These are phyloP conservation scores for Fusarium tuaranense DNA, from an alignment of 2,329 filamentous ascomycete genomes.

Conservation along the genomic window DNA sequence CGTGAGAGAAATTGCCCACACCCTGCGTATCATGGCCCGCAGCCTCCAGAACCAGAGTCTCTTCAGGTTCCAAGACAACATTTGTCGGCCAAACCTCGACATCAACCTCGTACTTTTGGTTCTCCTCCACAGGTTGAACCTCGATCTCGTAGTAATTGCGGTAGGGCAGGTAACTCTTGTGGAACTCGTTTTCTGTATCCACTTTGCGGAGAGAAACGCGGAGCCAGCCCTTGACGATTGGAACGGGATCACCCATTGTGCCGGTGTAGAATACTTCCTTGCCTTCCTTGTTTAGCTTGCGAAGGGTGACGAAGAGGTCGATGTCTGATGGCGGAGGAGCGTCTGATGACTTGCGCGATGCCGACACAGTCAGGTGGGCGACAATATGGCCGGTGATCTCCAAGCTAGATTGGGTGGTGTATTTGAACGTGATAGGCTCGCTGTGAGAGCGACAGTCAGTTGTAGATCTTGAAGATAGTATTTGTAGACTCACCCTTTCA, in stretches of 20 bases:
- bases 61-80: slow-evolving; percentile 52
- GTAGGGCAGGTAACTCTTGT: slow-evolving; percentile 49
- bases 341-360: slow-evolving; percentile 60
- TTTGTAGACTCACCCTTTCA: not conserved
- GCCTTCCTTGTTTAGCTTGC: slow-evolving; percentile 64
- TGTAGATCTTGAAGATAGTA: not conserved
- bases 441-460: not conserved
- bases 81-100: slow-evolving; percentile 74
- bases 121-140: slow-evolving; percentile 62
- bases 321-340: slow-evolving; percentile 59
- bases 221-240: slow-evolving; percentile 72
- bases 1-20: not conserved
- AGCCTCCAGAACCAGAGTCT: not conserved
- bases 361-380: slow-evolving; percentile 72
- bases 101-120: slow-evolving; percentile 68
- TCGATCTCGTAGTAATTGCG: slow-evolving; percentile 69
- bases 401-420: slow-evolving; percentile 64
- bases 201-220: slow-evolving; percentile 66
- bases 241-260: slow-evolving; percentile 71
- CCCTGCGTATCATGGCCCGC: not conserved
- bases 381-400: slow-evolving; percentile 77
- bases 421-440: slow-evolving; percentile 67
- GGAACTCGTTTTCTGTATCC: slow-evolving; percentile 57
- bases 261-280: slow-evolving; percentile 73
- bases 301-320: slow-evolving; percentile 71